Evolutionary conservation across 2,329 filamentous ascomycete genomes (phyloP), one percentile per base, ranked within the genome.

Genomic region (Ceratocystis cacaofunesta): DNA sequence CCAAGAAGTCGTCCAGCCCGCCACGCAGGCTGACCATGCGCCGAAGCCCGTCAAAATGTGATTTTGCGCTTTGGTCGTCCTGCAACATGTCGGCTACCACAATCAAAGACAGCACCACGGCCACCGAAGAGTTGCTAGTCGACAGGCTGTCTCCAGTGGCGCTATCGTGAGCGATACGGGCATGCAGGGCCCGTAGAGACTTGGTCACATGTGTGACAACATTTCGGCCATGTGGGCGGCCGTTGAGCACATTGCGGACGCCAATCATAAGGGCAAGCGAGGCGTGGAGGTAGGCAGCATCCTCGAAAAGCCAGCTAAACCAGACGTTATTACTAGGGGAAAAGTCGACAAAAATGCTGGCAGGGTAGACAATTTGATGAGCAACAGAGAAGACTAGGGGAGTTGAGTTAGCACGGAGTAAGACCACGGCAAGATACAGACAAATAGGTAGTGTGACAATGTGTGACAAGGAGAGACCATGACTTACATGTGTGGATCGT

Each of bases 51-150:
- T 67, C 63, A 52, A 67, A 67, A 30, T 67, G 66, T 6, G 62
- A 65, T 44, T 65, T 65, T 28, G 66, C 66, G 19, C 62, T 60
- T 15, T 62, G 32, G 25, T 67, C 66, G 25, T 67, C 66, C 7
- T 62, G 60, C n/a, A 67, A 30, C 66, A 67, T 67, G 30, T 67
- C 66, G 3, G 66, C 66, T 17, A 67, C 66, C 5, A 67, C 66
- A 8, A 67, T 65, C 36, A 67, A 36, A 41, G 66, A 67, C 41
- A 67, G 41, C 46, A 67, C 66, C 1, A 65, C 66, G 7, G 66
- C 66, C 58, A 67, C 66, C 1, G 66, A 65, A 22, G 62, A 65
- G 22, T 67, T 67, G 8, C 58, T 46, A 6, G 30, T 61, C 2
- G 62, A 63, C 15, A 50, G 61, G 15, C 63, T 62, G 32, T 61